Conservation (phyloP, 1,139 yeast genomes). For the Suhomyces choctaworum region DNA sequence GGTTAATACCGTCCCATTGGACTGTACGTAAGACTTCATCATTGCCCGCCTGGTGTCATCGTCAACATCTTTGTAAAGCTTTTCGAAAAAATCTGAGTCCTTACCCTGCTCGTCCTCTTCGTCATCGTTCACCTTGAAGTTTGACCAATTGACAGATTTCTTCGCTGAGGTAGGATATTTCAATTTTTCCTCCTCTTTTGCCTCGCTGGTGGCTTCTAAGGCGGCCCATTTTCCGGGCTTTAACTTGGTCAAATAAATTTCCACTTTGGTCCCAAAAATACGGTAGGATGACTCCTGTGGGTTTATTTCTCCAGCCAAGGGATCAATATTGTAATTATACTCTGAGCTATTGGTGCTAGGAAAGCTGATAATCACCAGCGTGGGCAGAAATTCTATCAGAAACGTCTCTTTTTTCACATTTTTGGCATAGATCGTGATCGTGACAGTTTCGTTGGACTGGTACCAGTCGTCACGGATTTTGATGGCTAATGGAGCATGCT, state of each 20-base stretch:
- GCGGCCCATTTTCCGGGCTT: conserved; percentile 44
- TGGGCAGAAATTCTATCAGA: conserved; percentile 34
- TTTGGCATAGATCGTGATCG: conserved; percentile 72
- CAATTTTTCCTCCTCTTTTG: conserved; percentile 15
- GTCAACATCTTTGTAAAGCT: conserved; percentile 75
- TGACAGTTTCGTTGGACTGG: conserved; percentile 58
- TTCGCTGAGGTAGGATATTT: conserved; percentile 66
- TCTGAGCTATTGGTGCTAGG: conserved; percentile 49
- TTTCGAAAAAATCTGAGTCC: conserved; percentile 73
- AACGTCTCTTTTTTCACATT: conserved; percentile 52
- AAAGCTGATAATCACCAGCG: conserved; percentile 41
- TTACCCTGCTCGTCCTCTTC: conserved; percentile 44
- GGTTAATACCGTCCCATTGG: conserved; percentile 90
- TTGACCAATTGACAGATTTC: conserved; percentile 70
- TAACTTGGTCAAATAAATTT: conserved; percentile 51
- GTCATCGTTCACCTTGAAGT: conserved; percentile 54
- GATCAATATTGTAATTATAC: conserved; percentile 51
- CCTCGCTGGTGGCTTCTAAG: conserved; percentile 29
- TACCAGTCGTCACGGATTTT: conserved; percentile 78
- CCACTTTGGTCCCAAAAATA: conserved; percentile 75
- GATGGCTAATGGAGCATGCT: conserved; percentile 42
- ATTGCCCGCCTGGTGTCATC: conserved; percentile 90
- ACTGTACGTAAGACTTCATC: conserved; percentile 95
- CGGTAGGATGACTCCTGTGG: conserved; percentile 45
- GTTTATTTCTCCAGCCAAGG: conserved; percentile 53